Conservation (phyloP, 2,329 filamentous ascomycete species). For the Colletotrichum somersetense region DNA sequence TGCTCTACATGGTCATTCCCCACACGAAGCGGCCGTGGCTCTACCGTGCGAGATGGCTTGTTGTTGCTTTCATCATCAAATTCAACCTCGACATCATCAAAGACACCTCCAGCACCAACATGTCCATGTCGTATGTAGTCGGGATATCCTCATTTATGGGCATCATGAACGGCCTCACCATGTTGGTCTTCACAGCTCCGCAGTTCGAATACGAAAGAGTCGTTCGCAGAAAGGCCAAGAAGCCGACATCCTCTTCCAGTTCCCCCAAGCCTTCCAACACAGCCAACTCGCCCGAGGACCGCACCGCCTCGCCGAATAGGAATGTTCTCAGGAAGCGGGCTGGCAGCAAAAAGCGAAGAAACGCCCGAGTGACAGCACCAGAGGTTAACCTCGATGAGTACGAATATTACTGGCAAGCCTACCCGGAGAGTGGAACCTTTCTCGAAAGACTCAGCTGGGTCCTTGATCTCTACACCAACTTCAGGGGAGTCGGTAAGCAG, state of each 20-base stretch:
- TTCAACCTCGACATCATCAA: constrained; percentile 60
- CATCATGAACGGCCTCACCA: constrained; percentile 61
- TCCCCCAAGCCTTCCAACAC: constrained; percentile 13
- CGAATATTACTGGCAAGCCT: constrained; percentile 72
- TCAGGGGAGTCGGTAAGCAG: constrained; percentile 65
- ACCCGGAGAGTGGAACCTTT: constrained; percentile 64
- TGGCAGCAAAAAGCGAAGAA: constrained; percentile 29
- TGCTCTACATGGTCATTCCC: constrained; percentile 68
- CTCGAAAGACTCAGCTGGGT: constrained; percentile 66
- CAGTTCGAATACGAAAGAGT: constrained; percentile 69
- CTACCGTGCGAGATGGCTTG: constrained; percentile 62
- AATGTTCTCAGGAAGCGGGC: constrained; percentile 20
- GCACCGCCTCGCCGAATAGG: background rate
- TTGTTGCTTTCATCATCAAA: constrained; percentile 58
- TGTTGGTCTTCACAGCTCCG: constrained; percentile 67
- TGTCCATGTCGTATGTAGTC: constrained; percentile 62
- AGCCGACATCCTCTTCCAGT: constrained; percentile 14
- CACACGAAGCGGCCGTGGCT: constrained; percentile 65
- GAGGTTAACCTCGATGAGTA: constrained; percentile 45
- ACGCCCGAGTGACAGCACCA: constrained; percentile 21
- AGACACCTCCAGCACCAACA: constrained; percentile 63
- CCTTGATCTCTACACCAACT: constrained; percentile 65
- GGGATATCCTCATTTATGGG: constrained; percentile 66
- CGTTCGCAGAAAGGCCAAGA: constrained; percentile 50
- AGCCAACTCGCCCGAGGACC: constrained; percentile 17